phyloP scores from a whole-genome alignment of 192 early-diverging fungal genomes.

The Rhizophlyctis rosea region DNA sequence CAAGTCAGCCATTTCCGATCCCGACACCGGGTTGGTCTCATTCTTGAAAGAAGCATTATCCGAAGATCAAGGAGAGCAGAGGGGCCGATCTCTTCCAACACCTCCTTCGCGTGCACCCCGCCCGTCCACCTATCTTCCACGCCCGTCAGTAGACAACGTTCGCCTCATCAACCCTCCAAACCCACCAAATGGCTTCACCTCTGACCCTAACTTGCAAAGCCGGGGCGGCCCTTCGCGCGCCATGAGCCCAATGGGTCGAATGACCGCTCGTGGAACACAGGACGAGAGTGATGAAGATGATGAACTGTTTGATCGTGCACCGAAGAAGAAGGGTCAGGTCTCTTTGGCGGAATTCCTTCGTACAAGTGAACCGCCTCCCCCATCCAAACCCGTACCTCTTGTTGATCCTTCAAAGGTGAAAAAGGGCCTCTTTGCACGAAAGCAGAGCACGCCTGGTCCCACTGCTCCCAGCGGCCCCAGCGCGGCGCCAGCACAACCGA shows the following conservation, averaged over 20 bases:
- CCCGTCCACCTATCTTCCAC: no score
- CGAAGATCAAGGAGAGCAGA: not conserved
- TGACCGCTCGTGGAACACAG: not conserved
- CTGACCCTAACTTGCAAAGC: no score
- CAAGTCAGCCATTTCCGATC: slow-evolving; percentile 8
- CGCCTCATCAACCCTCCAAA: no score
- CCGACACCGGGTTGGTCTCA: not conserved
- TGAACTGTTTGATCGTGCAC: not conserved
- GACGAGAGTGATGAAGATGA: not conserved
- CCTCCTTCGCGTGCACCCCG: not conserved
- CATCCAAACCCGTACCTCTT: not conserved
- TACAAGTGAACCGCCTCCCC: not conserved
- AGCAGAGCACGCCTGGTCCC: not conserved
- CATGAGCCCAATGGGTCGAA: no score
- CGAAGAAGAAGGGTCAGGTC: not conserved
- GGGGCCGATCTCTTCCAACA: not conserved
- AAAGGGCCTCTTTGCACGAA: not conserved
- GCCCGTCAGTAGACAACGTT: no score
- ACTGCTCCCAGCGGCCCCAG: not conserved
- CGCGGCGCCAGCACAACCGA: not conserved
- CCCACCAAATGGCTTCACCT: no score
- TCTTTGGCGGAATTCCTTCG: not conserved
- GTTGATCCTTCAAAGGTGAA: not conserved
- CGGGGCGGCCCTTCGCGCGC: no score
- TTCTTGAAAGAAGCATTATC: not conserved